Percentiles rank a stretch among this genome's conserved stretches.
Conservation (phyloP, 441 rosid species). For the Capsella rubella region DNA sequence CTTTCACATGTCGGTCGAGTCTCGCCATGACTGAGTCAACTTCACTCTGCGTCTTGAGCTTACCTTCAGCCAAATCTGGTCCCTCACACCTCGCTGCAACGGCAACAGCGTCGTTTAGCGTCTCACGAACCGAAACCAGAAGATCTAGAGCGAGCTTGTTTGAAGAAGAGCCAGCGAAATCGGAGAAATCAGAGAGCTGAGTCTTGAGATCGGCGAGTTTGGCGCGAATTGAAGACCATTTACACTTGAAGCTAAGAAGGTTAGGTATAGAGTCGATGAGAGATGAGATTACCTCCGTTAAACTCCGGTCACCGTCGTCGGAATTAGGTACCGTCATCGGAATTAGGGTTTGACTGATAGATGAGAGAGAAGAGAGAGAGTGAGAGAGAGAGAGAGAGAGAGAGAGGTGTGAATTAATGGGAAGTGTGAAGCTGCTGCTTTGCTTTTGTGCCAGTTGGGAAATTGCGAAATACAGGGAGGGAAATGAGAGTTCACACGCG, state of each 20-base stretch:
- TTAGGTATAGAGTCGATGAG: conserved; percentile 54
- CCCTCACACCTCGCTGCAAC: conserved; percentile 60
- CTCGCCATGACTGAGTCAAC: conserved; percentile 74
- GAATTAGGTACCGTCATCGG: conserved; percentile 68
- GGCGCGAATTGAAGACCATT: conserved; percentile 73
- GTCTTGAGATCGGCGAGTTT: conserved; percentile 67
- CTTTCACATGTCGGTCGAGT: conserved; percentile 73
- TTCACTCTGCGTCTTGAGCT: conserved; percentile 89
- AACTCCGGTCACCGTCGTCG: conserved; percentile 47
- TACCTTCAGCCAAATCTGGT: conserved; percentile 63
- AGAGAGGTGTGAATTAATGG: conserved; percentile 28
- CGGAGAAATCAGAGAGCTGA: conserved; percentile 70
- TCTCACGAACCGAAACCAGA: conserved; percentile 44
- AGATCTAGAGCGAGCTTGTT: conserved; percentile 68
- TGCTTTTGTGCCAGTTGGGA: conserved; percentile 40
- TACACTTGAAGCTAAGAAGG: conserved; percentile 63
- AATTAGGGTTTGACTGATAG: conserved; percentile 41
- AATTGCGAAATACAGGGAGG: conserved; percentile 37
- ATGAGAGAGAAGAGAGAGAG: conserved; percentile 2
- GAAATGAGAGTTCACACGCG: conserved; percentile 31
- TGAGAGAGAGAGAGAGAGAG: conserved; percentile 8
- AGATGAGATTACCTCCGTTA: conserved; percentile 47
- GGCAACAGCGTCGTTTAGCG: conserved; percentile 59
- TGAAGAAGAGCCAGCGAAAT: conserved; percentile 51
- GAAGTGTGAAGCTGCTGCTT: conserved; percentile 23